phyloP scores from a whole-genome alignment of 495 filamentous ascomycete species.

The Pyrenula aspistea region DNA sequence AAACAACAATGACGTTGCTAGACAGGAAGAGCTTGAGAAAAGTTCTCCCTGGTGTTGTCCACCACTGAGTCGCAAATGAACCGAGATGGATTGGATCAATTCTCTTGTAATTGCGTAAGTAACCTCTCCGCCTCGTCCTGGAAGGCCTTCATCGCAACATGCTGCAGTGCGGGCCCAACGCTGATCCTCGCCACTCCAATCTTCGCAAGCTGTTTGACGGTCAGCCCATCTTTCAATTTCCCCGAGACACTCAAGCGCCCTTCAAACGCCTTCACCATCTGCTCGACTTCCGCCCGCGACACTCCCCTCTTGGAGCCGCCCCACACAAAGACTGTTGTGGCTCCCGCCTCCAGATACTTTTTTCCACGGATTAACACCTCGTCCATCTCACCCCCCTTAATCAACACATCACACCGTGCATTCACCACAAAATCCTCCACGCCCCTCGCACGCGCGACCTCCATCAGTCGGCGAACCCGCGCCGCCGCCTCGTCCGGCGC shows the following conservation, averaged over 20 bases:
- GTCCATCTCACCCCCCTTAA: constrained; percentile 18
- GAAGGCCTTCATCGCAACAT: constrained; percentile 16
- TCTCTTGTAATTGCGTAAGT: too few species aligned
- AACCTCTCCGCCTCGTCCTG: constrained; percentile 14
- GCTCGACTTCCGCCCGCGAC: constrained; percentile 20
- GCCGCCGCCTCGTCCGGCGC: constrained; percentile 20
- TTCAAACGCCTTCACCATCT: constrained; percentile 19
- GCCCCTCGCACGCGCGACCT: constrained; percentile 21
- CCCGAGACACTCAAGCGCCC: constrained; percentile 28
- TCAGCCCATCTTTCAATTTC: constrained; percentile 15
- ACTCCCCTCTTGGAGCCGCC: constrained; percentile 23
- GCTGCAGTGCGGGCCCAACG: constrained; percentile 19
- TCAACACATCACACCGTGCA: constrained; percentile 30
- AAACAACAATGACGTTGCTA: too few species aligned
- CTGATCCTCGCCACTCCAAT: constrained; percentile 37
- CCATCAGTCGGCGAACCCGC: constrained; percentile 21
- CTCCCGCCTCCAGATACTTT: constrained; percentile 32
- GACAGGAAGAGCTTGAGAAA: too few species aligned
- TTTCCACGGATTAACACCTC: constrained; percentile 31
- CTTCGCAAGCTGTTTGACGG: constrained; percentile 21
- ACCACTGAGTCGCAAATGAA: too few species aligned
- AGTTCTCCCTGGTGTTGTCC: too few species aligned
- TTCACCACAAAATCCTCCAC: constrained; percentile 39
- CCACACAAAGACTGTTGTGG: constrained; percentile 35
- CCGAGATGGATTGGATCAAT: too few species aligned